Conservation (phyloP, 2,329 filamentous ascomycete species). For the Gaeumannomyces tritici region DNA sequence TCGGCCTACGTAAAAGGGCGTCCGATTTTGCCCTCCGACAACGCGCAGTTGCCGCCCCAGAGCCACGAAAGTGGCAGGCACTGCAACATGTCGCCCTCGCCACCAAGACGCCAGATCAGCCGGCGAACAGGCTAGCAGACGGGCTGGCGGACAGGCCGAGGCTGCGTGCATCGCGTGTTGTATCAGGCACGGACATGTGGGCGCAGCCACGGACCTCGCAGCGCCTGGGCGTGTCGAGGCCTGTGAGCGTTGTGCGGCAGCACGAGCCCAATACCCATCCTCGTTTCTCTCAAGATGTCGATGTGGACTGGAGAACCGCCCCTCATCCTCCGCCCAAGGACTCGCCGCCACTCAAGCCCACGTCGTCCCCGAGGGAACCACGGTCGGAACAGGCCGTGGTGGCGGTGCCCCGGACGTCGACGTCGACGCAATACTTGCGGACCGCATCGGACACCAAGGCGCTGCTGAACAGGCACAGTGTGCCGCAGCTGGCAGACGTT, state of each 20-base stretch:
- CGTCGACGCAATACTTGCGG: slow-evolving; percentile 14
- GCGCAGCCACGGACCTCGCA: not conserved
- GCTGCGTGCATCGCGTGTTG: not conserved
- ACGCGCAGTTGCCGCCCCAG: too few species aligned
- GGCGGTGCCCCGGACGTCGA: slow-evolving; percentile 7
- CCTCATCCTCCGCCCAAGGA: not conserved
- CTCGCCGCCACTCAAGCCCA: not conserved
- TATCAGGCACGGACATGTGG: not conserved
- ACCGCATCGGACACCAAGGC: slow-evolving; percentile 11
- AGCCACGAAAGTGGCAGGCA: not conserved
- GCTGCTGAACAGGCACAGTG: slow-evolving; percentile 27
- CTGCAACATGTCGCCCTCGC: not conserved
- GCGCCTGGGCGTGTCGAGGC: not conserved
- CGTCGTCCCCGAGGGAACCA: not conserved
- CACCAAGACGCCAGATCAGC: not conserved
- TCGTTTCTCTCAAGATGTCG: not conserved
- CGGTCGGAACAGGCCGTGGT: not conserved
- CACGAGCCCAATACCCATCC: not conserved
- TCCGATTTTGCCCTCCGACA: not conserved
- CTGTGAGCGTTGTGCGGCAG: not conserved
- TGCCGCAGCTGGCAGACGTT: slow-evolving; percentile 39
- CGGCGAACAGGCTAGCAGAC: not conserved
- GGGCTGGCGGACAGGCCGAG: too few species aligned
- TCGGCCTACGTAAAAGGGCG: not conserved
- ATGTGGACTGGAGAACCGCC: not conserved